Base-by-base conservation (phyloP, 805 yeast genomes). In the Cyberlindnera euphorbiae region DNA sequence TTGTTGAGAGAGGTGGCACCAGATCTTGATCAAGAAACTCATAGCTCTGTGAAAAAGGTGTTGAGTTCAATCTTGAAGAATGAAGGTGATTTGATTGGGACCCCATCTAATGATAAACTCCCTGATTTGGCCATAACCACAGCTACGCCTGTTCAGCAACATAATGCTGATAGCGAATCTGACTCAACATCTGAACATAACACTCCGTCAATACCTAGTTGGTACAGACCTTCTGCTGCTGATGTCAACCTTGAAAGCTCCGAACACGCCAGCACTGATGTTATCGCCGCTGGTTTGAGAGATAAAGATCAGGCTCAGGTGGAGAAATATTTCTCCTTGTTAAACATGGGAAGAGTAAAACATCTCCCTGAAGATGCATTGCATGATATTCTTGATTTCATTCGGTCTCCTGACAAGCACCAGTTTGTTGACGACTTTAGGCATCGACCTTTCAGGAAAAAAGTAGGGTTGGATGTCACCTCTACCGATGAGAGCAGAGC, bases 391-490 rank as follows among this genome's bases (percentile, higher is more conserved):
- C 32, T 33, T 22, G 46, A 36, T 16, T 38, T 44, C 19, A 18
- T 40, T 15, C 33, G 35, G n/a, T 30, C 47, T 7, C 26, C 33
- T 14, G 47, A 44, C 23, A 38, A 40, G 23, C 45, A 40, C 22
- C 47, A 40, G 17, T 35, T 28, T 17, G 24, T 44, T 17, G 41
- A 44, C 21, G 36, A 44, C 12, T 44, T 26, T 31, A 33, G 43
- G 26, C 40, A 38, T 12, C 28, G 46, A 17, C 42, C 43, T 1
- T 44, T 31, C 30, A 26, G 29, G 3, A 38, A 41, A 28, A 35
- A 38, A 15, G 26, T 39, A 34, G 46, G 34, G 4, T 28, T 41
- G 27, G 42, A 39, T 13, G 38, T 42, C 13, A 36, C 47, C 2
- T 33, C 23, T 12, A 15, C 29, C 7, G 22, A 17, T 9, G 32